A percentile compares a stretch with the other conserved stretches of the same genome.
Conservation (phyloP, 1,139 yeast species). For the Magnusiomyces suaveolens region DNA sequence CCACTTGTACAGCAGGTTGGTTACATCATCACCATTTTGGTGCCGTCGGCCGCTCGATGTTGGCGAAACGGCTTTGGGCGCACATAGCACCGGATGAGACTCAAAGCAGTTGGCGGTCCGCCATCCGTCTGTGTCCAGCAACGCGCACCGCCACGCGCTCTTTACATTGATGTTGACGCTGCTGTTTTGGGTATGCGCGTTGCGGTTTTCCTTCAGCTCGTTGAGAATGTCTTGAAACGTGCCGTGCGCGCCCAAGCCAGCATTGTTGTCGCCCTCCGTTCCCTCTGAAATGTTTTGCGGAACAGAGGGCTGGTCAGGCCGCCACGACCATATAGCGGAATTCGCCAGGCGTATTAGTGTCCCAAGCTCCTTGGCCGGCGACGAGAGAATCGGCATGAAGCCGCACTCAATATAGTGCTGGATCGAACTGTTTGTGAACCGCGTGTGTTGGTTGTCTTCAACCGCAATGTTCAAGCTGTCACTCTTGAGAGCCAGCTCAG, state of each 20-base stretch:
- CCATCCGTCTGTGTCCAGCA: conserved; percentile 45
- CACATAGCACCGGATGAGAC: conserved; percentile 48
- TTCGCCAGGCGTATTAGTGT: conserved; percentile 28
- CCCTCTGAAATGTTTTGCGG: neutral
- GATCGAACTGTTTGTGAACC: conserved; percentile 22
- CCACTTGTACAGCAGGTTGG: conserved; percentile 4
- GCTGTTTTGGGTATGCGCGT: neutral
- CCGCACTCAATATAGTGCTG: conserved; percentile 43
- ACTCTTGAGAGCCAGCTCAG: conserved; percentile 5
- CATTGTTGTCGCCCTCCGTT: neutral
- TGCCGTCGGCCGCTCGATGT: neutral
- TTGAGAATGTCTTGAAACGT: conserved; percentile 1
- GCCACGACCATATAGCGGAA: conserved; percentile 64
- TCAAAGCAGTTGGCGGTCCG: conserved; percentile 54
- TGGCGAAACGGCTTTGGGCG: conserved; percentile 24
- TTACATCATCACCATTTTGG: neutral
- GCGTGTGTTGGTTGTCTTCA: conserved; percentile 8
- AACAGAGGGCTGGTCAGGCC: conserved; percentile 41
- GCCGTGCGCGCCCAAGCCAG: neutral
- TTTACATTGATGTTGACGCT: conserved; percentile 18
- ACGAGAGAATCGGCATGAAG: conserved; percentile 45
- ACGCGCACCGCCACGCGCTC: conserved; percentile 54
- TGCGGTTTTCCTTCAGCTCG: neutral
- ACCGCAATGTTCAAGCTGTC: conserved; percentile 6
- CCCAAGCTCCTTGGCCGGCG: conserved; percentile 20